Base-by-base conservation (phyloP, 2,329 filamentous ascomycete species). In the Colletotrichum tropicale region DNA sequence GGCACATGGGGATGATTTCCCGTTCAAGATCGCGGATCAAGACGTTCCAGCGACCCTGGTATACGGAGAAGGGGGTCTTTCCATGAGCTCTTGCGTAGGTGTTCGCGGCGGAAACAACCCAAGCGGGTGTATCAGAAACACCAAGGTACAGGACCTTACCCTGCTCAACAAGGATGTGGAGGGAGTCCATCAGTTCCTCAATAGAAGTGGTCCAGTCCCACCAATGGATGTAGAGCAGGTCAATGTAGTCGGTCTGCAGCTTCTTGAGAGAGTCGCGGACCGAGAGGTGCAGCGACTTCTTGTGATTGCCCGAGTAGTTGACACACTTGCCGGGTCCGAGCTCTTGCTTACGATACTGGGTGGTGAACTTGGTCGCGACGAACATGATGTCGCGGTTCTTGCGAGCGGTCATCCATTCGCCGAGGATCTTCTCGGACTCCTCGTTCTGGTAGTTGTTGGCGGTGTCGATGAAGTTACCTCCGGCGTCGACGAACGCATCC, bases 391-490 rank as follows among this genome's bases (percentile, higher is more conserved):
- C 89, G 1, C 92, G 87, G 78, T 88, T 89, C 12, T 83, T 80
- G n/a, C 87, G 86, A 3, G 78, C 67, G 0, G 80, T 69, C 85
- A 91, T 88, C 89, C 90, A 93, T 77, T 92, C 89, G 21, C 91
- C 91, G 21, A 93, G 80, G 87, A 88, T 91, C 15, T 73, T 79
- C 77, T 93, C 91, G 0, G 90, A 92, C 79, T 93, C 83, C 68
- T 89, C 90, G 74, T 88, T 78, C 78, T 92, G 89, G 82, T 93
- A 93, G 77, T 86, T 87, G 83, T 89, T 91, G 78, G 89, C 83
- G 1, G 91, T 93, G 81, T 94, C 93, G 80, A 94, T 92, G 81
- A 94, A 93, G 84, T 94, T 94, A 16, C 93, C 92, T 6, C 92
- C 92, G 0, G 87, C 84, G 18, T 86, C 85, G 68, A 85, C 87